Evolutionary conservation across 345 rosid genomes (phyloP).

Genomic region (Aquilaria yunnanensis): DNA sequence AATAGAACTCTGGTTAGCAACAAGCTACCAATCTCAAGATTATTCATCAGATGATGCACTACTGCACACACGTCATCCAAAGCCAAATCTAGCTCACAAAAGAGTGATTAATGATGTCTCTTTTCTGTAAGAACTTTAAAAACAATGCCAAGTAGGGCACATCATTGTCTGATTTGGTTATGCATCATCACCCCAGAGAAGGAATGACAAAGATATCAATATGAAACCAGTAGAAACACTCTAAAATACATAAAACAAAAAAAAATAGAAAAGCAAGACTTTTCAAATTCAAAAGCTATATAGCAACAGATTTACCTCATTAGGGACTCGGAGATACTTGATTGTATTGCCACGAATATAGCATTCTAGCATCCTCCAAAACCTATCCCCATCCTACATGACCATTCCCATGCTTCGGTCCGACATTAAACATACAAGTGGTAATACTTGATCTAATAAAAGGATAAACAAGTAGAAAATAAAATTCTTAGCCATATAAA

Average conservation of each 20-base stretch:
- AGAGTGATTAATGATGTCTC: background rate
- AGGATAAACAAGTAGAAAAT: background rate
- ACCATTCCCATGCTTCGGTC: conserved; percentile 1
- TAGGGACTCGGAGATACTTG: conserved; percentile 85
- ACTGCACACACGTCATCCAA: conserved; percentile 27
- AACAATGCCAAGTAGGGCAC: conserved; percentile 37
- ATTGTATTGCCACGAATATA: conserved; percentile 86
- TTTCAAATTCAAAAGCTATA: background rate
- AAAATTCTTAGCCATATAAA: background rate
- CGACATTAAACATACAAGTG: background rate
- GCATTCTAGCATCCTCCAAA: conserved; percentile 98
- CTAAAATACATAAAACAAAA: background rate
- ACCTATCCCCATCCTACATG: conserved; percentile 81
- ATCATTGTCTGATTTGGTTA: conserved; percentile 48
- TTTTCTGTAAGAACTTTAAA: conserved; percentile 1
- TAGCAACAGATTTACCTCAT: conserved; percentile 42
- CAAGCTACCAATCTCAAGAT: conserved; percentile 24
- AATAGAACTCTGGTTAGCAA: conserved; percentile 29
- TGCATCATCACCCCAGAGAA: conserved; percentile 39
- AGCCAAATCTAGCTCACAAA: conserved; percentile 11
- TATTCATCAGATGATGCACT: conserved; percentile 37
- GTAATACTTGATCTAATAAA: conserved; percentile 2
- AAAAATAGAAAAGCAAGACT: background rate
- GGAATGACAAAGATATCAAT: background rate
- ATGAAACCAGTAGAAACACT: background rate